A percentile compares a stretch with the other conserved stretches of the same genome.
Evolutionary conservation across 306 rosid genomes (phyloP).

Genomic region (Alnus glutinosa): DNA sequence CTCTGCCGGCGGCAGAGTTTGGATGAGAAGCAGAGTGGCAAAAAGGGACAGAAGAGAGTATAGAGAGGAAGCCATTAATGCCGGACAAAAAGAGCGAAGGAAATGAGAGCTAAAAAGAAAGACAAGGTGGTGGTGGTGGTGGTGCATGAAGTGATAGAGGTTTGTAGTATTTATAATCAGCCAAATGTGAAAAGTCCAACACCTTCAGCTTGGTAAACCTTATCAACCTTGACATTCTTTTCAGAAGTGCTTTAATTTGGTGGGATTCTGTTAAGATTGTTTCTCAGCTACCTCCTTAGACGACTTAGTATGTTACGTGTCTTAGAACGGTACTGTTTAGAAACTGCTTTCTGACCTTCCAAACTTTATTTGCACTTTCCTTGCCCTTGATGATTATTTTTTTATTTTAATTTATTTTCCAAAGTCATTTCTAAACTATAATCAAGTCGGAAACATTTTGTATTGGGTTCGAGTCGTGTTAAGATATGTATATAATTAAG

Average conservation of each 20-base stretch:
- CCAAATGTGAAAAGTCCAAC: not conserved
- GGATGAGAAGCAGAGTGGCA: conserved; percentile 55
- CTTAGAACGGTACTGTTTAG: not conserved
- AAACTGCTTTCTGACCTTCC: conserved; percentile 15
- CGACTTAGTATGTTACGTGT: not conserved
- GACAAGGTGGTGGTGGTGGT: conserved; percentile 5
- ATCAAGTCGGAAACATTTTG: conserved; percentile 1
- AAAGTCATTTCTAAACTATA: conserved; percentile 9
- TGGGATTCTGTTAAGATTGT: conserved; percentile 7
- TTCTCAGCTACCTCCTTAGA: conserved; percentile 20
- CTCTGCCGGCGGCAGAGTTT: conserved; percentile 38
- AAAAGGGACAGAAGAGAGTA: conserved; percentile 36
- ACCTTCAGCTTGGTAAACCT: conserved; percentile 17
- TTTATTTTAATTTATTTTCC: not conserved
- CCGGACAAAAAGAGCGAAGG: not conserved
- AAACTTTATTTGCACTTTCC: not conserved
- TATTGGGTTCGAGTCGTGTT: too few species aligned
- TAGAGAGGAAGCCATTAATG: conserved; percentile 52
- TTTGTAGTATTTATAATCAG: conserved; percentile 52
- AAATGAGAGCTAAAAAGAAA: conserved; percentile 15
- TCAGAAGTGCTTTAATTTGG: conserved; percentile 3
- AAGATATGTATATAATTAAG: too few species aligned
- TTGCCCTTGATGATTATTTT: not conserved
- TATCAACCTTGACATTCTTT: conserved; percentile 45
- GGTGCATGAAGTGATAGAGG: conserved; percentile 31